Percentiles rank a stretch among this genome's conserved stretches.
Evolutionary conservation across 495 filamentous ascomycete genomes (phyloP).

Genomic region (Annulohypoxylon bovei): DNA sequence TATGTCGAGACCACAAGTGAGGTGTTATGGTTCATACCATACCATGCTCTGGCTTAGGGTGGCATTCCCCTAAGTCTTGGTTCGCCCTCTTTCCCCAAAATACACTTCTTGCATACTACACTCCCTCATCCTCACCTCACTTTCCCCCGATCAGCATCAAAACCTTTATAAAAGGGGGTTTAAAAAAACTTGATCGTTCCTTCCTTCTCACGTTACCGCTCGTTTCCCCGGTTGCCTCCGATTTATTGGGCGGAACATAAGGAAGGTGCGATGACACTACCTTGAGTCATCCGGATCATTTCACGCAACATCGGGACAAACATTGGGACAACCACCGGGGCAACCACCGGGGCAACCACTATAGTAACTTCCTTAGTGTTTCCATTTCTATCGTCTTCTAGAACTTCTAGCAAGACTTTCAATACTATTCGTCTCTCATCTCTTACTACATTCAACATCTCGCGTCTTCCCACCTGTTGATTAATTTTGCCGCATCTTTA

Average conservation of each 20-base stretch:
- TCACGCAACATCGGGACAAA: no score
- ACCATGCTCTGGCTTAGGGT: background rate
- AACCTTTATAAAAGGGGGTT: background rate
- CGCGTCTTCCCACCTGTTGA: background rate
- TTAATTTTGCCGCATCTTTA: no score
- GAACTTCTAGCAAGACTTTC: background rate
- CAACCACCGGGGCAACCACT: background rate
- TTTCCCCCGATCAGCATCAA: background rate
- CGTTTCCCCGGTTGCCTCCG: background rate
- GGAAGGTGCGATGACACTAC: background rate
- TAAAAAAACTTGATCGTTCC: background rate
- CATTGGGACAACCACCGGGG: background rate
- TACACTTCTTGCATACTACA: no score
- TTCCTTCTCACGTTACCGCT: background rate
- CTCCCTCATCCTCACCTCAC: no score
- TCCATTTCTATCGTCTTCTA: background rate
- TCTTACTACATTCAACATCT: background rate
- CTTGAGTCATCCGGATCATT: background rate
- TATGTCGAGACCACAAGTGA: background rate
- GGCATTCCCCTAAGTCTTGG: background rate
- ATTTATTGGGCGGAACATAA: background rate
- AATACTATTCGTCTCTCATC: background rate
- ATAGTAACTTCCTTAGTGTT: background rate
- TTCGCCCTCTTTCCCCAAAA: background rate
- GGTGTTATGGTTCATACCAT: background rate